Conservation (phyloP, 1,284 basidiomycete species). For the Boletus mariae region DNA sequence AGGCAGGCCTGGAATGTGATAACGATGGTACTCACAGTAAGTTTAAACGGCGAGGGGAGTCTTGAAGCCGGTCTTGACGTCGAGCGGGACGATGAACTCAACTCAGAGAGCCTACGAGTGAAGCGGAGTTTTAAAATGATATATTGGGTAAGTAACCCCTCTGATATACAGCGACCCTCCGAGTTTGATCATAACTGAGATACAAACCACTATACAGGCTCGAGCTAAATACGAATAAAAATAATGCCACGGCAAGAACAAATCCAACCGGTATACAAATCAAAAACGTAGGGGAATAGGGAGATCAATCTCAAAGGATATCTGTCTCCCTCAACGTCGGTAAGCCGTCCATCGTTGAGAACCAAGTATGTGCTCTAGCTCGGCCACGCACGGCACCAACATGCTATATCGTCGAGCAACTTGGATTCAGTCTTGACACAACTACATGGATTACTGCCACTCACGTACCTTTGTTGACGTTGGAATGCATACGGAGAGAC, state of each 20-base stretch:
- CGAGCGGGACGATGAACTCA: slow-evolving; percentile 24
- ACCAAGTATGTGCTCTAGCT: background rate
- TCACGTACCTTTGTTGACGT: slow-evolving; percentile 15
- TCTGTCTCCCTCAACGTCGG: slow-evolving; percentile 8
- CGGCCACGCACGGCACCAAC: background rate
- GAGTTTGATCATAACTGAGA: background rate
- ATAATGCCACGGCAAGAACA: background rate
- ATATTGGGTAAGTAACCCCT: slow-evolving; percentile 14
- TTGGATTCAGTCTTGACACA: background rate
- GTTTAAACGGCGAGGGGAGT: slow-evolving; percentile 7
- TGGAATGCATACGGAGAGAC: background rate
- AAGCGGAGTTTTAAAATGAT: slow-evolving; percentile 23
- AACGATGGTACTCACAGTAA: slow-evolving; percentile 18
- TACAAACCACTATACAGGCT: background rate
- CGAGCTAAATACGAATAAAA: background rate
- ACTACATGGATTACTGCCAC: background rate
- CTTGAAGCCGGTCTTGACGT: slow-evolving; percentile 27
- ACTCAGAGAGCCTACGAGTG: background rate
- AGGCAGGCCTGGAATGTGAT: background rate
- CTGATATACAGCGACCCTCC: too few species aligned
- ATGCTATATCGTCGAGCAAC: background rate
- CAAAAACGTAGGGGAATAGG: background rate
- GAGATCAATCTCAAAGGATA: slow-evolving; percentile 4
- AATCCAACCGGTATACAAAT: slow-evolving; percentile 1
- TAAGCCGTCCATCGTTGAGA: slow-evolving; percentile 8